Evolutionary conservation across 2,329 filamentous ascomycete species (phyloP), one percentile per base, ranked within the genome.

Genomic region (Talaromyces sp.): DNA sequence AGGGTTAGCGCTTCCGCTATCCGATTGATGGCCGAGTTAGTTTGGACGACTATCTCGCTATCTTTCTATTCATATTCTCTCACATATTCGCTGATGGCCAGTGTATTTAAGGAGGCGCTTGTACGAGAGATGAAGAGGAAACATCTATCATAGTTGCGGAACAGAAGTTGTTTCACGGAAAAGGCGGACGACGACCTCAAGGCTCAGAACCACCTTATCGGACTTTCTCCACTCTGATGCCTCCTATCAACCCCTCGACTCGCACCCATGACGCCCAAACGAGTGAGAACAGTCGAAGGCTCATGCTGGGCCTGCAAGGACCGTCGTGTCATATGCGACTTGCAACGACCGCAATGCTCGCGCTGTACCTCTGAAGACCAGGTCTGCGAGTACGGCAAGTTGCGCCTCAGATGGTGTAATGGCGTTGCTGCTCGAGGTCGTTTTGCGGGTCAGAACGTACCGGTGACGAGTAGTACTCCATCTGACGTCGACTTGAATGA

Each of bases 301-400:
- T 81, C 79, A 6, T 81, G 79, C 67, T 81, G 79, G 79, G 73
- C 76, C 25, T 81, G 79, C 71, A 81, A 80, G 67, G 79, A 81
- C 57, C 75, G 79, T 11, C 73, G 79, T 27, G 78, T 81, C 50
- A 80, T 81, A 66, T 81, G 79, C 67, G 79, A 81, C 65, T 73
- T 81, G 9, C 70, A 72, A 31, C 72, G 73, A 27, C 77, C 79
- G 2, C 69, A 71, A 2, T 81, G 79, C 67, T 73, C 73, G 3
- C 78, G 78, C 61, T 81, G 79, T 64, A 62, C 67, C 19, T 39
- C 66, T 13, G 67, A 68, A 37, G 63, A 68, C 7, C 66, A 67
- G 45, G 37, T 56, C 6, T 78, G 77, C 68, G 75, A 75, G 66
- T 80, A 78, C 67, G 79, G 77, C 67, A 73, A 77, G 27, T 73